A percentile compares a stretch with the other conserved stretches of the same genome.
These are phyloP conservation scores for Citrus sinensis DNA, from an alignment of 345 rosid genomes.

Conservation along the genomic window DNA sequence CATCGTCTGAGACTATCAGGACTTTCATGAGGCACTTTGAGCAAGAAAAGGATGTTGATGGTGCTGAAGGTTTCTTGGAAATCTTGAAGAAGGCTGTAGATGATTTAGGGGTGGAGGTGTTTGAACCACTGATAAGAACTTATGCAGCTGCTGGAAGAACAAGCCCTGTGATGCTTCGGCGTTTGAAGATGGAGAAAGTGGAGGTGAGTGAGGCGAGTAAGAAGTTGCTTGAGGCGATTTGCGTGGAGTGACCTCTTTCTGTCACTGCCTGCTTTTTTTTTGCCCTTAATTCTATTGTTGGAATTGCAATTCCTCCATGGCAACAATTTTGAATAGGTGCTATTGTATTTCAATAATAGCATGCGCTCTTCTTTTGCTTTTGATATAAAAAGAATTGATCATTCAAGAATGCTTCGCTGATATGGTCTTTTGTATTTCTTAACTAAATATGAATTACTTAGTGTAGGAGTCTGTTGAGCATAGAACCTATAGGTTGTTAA, in stretches of 20 bases:
- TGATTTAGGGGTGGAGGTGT: constrained; percentile 52
- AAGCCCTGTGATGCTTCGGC: constrained; percentile 50
- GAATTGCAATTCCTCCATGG: constrained; percentile 4
- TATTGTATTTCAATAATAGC: not conserved
- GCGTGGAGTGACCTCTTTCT: constrained; percentile 49
- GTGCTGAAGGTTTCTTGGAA: constrained; percentile 75
- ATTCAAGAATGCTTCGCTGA: not conserved
- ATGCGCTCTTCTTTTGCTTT: not conserved
- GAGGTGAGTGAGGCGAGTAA: constrained; percentile 52
- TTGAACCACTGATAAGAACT: constrained; percentile 79
- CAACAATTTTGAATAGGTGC: constrained; percentile 6
- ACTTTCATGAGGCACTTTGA: constrained; percentile 68
- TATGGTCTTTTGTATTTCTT: not conserved
- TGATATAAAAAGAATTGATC: not conserved
- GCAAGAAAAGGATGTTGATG: constrained; percentile 68
- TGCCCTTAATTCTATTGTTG: not conserved
- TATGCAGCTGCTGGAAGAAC: constrained; percentile 82
- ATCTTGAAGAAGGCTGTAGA: constrained; percentile 70
- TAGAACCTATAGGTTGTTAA: not conserved
- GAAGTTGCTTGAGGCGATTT: constrained; percentile 61
- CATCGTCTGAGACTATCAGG: constrained; percentile 48
- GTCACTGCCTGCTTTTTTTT: not conserved
- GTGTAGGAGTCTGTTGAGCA: not conserved
- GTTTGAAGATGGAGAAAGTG: constrained; percentile 83
- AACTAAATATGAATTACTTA: not conserved